Evolutionary conservation across 768 basidiomycete species (phyloP), one percentile per base, ranked within the genome.

Genomic region (Amanita muscaria): DNA sequence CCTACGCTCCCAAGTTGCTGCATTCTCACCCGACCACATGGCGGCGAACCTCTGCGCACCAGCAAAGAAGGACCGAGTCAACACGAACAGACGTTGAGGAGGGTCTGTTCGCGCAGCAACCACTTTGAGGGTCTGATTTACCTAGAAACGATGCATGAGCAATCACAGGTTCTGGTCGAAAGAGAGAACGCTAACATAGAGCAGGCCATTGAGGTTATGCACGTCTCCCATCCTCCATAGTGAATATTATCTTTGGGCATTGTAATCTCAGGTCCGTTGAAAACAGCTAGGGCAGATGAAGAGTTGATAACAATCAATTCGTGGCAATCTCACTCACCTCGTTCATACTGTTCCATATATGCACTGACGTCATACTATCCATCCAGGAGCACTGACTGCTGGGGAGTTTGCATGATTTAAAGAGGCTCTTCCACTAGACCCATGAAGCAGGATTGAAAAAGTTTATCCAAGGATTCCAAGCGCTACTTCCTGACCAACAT

Each of bases 311-410:
- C n/a, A n/a, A n/a, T n/a, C n/a, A n/a, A n/a, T n/a, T n/a, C n/a
- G n/a, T n/a, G n/a, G n/a, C n/a, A n/a, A n/a, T n/a, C n/a, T n/a
- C n/a, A n/a, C n/a, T n/a, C n/a, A 90, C 90, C 77, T 98, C 96
- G 53, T 97, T 97, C 96, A 99, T 99, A 58, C 98, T 96, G 59
- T 98, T 98, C 96, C 96, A 99, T 53, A 98, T 91, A 60, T 83
- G 83, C 11, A 97, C 75, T 52, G 79, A 76, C 23, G 82, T 77
- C 2, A 88, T 90, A 52, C 92, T 87, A 50, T 87, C 65, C 0
- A 70, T 76, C 84, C 88, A 89, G 5, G 78, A 67, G 76, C 80
- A 89, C n/a, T 70, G 64, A 36, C 70, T 74, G 48, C 69, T 70
- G 55, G 62, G 67, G 24, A 68, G 64, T 38, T 67, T 62, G 49